Conservation (phyloP, 495 filamentous ascomycete species). For the Podospora bellae-mahoneyi region DNA sequence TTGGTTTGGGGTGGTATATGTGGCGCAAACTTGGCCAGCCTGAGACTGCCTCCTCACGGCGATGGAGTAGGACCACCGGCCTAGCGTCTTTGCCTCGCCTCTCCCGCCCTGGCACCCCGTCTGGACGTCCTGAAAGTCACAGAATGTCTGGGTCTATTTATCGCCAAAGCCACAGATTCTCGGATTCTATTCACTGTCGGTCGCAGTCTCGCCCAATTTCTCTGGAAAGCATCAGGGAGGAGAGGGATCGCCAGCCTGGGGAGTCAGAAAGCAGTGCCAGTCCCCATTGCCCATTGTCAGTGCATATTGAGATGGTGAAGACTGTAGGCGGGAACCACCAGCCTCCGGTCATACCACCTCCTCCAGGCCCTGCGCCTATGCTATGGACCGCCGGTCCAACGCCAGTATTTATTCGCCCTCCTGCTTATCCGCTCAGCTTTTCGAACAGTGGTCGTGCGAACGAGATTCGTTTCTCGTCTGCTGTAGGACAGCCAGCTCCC, state of each 20-base stretch:
- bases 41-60: neutral
- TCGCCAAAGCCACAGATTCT: neutral
- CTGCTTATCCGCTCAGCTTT: neutral
- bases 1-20: neutral
- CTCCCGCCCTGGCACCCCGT: neutral
- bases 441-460: neutral
- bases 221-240: neutral
- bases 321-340: neutral
- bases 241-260: neutral
- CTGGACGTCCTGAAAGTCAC: neutral
- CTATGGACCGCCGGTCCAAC: neutral
- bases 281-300: neutral
- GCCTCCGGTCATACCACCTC: neutral
- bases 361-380: neutral
- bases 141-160: too few species aligned
- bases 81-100: neutral
- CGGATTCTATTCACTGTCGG: neutral
- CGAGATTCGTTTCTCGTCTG: neutral
- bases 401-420: neutral
- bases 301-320: neutral
- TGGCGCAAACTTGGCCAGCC: neutral
- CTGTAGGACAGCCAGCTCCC: neutral
- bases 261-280: neutral
- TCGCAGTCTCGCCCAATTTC: neutral
- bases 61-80: neutral